phyloP scores from a whole-genome alignment of 1,284 basidiomycete genomes.

The Rhodotorula sp. region DNA sequence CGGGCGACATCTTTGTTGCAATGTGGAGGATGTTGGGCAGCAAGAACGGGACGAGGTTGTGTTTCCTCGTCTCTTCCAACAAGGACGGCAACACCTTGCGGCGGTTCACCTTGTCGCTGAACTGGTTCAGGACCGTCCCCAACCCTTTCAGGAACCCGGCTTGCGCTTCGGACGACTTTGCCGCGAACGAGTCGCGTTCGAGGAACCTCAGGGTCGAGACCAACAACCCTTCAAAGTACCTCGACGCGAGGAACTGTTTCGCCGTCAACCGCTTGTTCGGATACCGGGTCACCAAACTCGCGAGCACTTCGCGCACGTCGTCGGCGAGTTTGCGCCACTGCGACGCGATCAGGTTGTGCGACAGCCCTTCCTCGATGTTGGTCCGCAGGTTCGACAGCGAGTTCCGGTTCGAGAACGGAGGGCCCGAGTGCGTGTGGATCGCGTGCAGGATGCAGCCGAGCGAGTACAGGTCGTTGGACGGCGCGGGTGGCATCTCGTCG shows the following conservation, averaged over 20 bases:
- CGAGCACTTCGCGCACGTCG: constrained; percentile 61
- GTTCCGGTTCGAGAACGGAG: constrained; percentile 86
- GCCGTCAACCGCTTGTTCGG: constrained; percentile 72
- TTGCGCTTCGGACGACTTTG: constrained; percentile 91
- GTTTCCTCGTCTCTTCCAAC: constrained; percentile 80
- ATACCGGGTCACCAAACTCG: constrained; percentile 73
- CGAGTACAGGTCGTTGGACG: constrained; percentile 91
- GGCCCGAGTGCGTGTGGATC: constrained; percentile 80
- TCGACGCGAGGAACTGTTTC: constrained; percentile 59
- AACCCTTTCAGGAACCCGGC: constrained; percentile 66
- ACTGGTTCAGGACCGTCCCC: constrained; percentile 64
- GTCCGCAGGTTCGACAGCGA: constrained; percentile 74
- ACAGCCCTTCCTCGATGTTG: constrained; percentile 62
- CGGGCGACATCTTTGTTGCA: constrained; percentile 65
- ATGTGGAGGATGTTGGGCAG: constrained; percentile 98
- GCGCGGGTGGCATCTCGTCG: constrained; percentile 72
- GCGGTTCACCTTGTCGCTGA: constrained; percentile 79
- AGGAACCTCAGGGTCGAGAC: constrained; percentile 96
- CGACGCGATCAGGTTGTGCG: constrained; percentile 41
- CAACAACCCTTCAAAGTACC: constrained; percentile 94
- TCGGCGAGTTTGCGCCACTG: constrained; percentile 44
- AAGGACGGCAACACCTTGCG: constrained; percentile 92
- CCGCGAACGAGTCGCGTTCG: constrained; percentile 90
- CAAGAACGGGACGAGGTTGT: constrained; percentile 85
- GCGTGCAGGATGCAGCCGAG: constrained; percentile 86